Base-by-base conservation (phyloP, 2,329 filamentous ascomycete species). In the Paecilomyces formosus region DNA sequence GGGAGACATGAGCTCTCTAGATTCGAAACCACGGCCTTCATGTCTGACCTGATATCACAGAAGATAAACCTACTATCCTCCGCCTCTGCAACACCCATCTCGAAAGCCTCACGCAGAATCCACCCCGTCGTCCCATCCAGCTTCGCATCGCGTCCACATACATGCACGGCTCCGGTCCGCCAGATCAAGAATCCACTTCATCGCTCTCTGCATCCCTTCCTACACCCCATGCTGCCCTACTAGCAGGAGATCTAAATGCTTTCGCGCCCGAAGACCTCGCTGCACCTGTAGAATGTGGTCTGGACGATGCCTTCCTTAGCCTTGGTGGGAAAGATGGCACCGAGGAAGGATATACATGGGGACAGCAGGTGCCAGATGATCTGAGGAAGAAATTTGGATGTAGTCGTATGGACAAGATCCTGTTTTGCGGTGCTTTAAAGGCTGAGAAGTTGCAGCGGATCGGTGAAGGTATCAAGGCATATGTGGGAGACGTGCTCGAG, bases 181-280 rank as follows among this genome's bases (percentile, higher is more conserved):
- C 67, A 2, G 39, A 45, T 18, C 39, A 45, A 21, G 39, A 45
- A 8, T 21, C 39, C 15, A 9, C 35, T 39, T 39, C 39, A 7
- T 18, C 39, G 2, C 8, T 18, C 15, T 8, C n/a, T 8, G 11
- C 2, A 3, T 21, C 39, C 3, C 1, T 45, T 8, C 39, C 39
- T 9, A 21, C n/a, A 15, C 68, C 80, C 0, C 59, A 75, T 6
- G 78, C 74, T 1, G 77, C 75, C 0, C 57, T 84, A 0, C 63
- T 81, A 2, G 81, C 80, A 0, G 83, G 83, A 0, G 82, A 85
- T 64, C 75, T 85, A 51, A 86, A 86, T 61, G 82, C 83, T 22
- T 83, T 85, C 31, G 75, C 84, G 61, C 74, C 75, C 0, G 83
- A 82, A 57, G 83, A 85, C 64, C 65, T 67, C 8, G 74, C 71